Evolutionary conservation across 2,329 filamentous ascomycete genomes (phyloP), one percentile per base, ranked within the genome.

Genomic region (Colletotrichum echinochloae): DNA sequence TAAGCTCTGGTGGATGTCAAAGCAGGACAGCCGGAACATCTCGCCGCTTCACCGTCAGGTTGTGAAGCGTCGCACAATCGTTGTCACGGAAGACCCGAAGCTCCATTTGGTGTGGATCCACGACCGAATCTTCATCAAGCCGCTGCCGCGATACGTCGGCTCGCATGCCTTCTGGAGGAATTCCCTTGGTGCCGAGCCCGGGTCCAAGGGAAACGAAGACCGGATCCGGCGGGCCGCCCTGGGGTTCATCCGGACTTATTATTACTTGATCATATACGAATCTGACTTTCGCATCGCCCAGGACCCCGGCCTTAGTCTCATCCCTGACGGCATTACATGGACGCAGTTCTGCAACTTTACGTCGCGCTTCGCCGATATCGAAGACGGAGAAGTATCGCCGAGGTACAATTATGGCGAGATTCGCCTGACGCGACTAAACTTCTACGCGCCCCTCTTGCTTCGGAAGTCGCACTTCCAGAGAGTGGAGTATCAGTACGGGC

Each of bases 261-360:
- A 71, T 3, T 65, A 74, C 12, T 73, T 83, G 1, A 74, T 83
- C 5, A 60, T 44, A 0, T 75, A 77, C 62, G 74, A 80, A 68
- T 79, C 77, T 35, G 82, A 83, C 68, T 78, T 82, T 30, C 26
- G 59, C 12, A 79, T 83, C 28, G 81, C 81, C 0, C 39, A 48
- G 28, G 49, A 64, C 1, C 33, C 16, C 5, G 5, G 56, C 26
- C 56, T 74, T 23, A 51, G 41, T 11, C 73, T 75, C 18, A 39
- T 75, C 5, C 73, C 70, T 33, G 28, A 12, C 14, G 62, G 65
- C n/a, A 48, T 66, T 30, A 73, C 70, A 0, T 75, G 72, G 72
- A 72, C 74, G 61, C 60, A 72, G 37, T 74, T 75, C 57, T 65
- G 52, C 64, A 23, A 66, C 57, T 75, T 75, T 60, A 30, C 60